Percentiles rank a stretch among this genome's conserved stretches.
phyloP scores from a whole-genome alignment of 306 rosid genomes.

The Benincasa hispida region DNA sequence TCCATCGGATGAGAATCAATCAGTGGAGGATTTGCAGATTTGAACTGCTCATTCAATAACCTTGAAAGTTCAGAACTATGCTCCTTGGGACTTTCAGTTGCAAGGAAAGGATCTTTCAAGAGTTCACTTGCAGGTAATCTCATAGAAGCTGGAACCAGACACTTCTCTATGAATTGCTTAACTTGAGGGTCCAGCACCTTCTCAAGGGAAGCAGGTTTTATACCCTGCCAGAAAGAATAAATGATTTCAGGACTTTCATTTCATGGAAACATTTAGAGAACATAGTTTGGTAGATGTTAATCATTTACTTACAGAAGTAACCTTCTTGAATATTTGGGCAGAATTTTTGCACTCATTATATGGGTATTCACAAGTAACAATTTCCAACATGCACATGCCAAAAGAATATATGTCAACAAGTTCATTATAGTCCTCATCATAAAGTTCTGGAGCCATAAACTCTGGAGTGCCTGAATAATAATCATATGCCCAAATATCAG shows the following conservation, averaged over 20 bases:
- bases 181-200: constrained; percentile 56
- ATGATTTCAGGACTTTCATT: neutral
- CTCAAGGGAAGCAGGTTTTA: constrained; percentile 68
- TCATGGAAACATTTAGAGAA: neutral
- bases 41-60: constrained; percentile 14
- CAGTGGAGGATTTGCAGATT: constrained; percentile 19
- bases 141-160: constrained; percentile 65
- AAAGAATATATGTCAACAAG: constrained; percentile 92
- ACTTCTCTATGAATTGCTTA: constrained; percentile 77
- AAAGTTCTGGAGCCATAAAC: constrained; percentile 98
- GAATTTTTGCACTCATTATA: constrained; percentile 83
- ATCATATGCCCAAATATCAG: neutral
- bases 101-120: constrained; percentile 77
- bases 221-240: constrained; percentile 41
- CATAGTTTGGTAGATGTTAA: neutral
- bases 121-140: constrained; percentile 65
- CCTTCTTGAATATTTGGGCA: constrained; percentile 84
- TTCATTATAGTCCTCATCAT: constrained; percentile 83
- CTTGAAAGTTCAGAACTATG: neutral
- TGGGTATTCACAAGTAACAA: constrained; percentile 87
- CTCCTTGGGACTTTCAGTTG: constrained; percentile 31
- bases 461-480: constrained; percentile 71
- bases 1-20: constrained; percentile 48
- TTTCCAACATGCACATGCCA: constrained; percentile 88
- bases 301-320: constrained; percentile 60